Conservation (phyloP, 2,329 filamentous ascomycete genomes). For the Arthrobotrys sphaeroides region DNA sequence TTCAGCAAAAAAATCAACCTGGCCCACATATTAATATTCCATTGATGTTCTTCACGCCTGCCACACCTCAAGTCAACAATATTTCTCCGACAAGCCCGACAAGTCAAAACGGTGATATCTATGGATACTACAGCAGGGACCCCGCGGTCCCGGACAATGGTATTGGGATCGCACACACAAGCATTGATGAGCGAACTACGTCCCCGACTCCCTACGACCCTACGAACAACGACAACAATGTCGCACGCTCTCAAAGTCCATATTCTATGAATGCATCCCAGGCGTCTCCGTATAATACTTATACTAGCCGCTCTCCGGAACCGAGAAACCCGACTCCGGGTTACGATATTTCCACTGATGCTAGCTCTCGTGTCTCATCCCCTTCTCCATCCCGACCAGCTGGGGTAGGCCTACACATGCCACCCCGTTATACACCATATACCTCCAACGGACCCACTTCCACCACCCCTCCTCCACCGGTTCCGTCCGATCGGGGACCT, state of each 20-base stretch:
- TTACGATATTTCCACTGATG: conserved; percentile 43
- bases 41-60: conserved; percentile 54
- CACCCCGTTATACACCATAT: conserved; percentile 49
- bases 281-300: conserved; percentile 38
- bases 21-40: conserved; percentile 49
- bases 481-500: not conserved
- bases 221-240: conserved; percentile 40
- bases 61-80: conserved; percentile 51
- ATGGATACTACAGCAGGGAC: conserved; percentile 42
- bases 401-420: conserved; percentile 43
- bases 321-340: conserved; percentile 34
- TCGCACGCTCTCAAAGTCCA: conserved; percentile 22
- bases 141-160: conserved; percentile 11
- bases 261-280: conserved; percentile 23
- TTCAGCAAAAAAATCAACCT: conserved; percentile 27
- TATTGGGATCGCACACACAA: conserved; percentile 44
- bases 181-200: conserved; percentile 31
- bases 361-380: conserved; percentile 47
- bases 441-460: conserved; percentile 10
- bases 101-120: conserved; percentile 42
- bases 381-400: conserved; percentile 34
- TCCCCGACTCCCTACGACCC: conserved; percentile 45
- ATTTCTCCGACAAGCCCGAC: conserved; percentile 42
- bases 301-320: conserved; percentile 25
- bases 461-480: conserved; percentile 16